phyloP scores from a whole-genome alignment of 2,329 filamentous ascomycete genomes.

The Diaporthe velutina region DNA sequence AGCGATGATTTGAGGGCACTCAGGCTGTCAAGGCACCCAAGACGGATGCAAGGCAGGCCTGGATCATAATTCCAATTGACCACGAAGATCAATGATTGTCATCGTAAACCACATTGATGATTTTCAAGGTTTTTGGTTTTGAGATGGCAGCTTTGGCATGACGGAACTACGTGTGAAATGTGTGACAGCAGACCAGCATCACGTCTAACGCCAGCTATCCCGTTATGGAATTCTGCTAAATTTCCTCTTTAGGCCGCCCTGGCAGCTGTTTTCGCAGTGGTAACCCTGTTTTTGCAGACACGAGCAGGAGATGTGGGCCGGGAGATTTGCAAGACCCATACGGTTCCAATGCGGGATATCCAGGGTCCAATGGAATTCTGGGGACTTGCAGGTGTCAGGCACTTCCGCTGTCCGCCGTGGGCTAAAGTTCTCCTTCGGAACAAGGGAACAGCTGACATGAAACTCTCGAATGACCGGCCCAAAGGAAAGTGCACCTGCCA shows the following conservation, averaged over 20 bases:
- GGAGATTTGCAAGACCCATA: constrained; percentile 19
- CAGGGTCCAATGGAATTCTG: neutral
- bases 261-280: neutral
- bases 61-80: neutral
- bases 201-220: neutral
- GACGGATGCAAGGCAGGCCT: too few relatives aligned
- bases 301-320: neutral
- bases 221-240: neutral
- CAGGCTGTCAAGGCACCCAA: neutral
- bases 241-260: neutral
- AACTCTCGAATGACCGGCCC: neutral
- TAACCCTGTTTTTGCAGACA: neutral
- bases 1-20: constrained; percentile 4
- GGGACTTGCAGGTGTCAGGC: neutral
- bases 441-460: neutral
- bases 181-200: neutral
- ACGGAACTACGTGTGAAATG: neutral
- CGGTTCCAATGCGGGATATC: neutral
- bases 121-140: neutral
- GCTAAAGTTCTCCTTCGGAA: neutral
- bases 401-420: neutral
- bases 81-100: neutral
- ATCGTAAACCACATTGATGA: neutral
- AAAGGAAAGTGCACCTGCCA: neutral
- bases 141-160: neutral